Percentiles rank a stretch among this genome's conserved stretches.
These are phyloP conservation scores for Celoporthe dispersa DNA, from an alignment of 2,329 filamentous ascomycete genomes.

Conservation along the genomic window DNA sequence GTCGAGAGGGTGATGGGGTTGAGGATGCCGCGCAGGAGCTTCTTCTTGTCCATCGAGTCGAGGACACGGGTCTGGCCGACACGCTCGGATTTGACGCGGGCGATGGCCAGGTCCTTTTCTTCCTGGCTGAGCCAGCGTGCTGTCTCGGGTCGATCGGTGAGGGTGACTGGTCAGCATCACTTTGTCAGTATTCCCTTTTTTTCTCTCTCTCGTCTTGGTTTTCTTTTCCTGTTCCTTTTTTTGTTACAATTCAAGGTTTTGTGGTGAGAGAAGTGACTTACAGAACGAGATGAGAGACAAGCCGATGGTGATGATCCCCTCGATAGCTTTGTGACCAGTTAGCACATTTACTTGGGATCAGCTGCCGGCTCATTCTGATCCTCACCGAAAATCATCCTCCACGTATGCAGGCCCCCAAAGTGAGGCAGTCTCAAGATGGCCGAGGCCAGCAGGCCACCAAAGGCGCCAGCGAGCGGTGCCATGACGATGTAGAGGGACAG, in stretches of 20 bases:
- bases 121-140: conserved; percentile 68
- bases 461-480: conserved; percentile 66
- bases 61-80: conserved; percentile 65
- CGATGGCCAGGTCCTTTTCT: conserved; percentile 69
- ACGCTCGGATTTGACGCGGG: conserved; percentile 71
- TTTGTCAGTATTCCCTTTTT: neutral
- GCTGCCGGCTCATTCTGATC: no score
- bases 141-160: conserved; percentile 71
- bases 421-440: conserved; percentile 62
- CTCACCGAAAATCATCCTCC: conserved; percentile 70
- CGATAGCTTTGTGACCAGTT: conserved; percentile 45
- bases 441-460: conserved; percentile 62
- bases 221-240: neutral
- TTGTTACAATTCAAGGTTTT: neutral
- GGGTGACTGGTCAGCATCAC: conserved; percentile 44
- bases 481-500: conserved; percentile 64
- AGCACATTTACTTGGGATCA: neutral
- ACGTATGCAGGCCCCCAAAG: conserved; percentile 60
- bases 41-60: conserved; percentile 63
- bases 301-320: conserved; percentile 62
- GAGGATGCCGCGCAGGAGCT: conserved; percentile 65
- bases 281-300: conserved; percentile 63
- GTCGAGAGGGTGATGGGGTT: conserved; percentile 64
- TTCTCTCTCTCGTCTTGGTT: no score
- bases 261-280: neutral